phyloP scores from a whole-genome alignment of 306 rosid genomes.

The Lathyrus sativus region DNA sequence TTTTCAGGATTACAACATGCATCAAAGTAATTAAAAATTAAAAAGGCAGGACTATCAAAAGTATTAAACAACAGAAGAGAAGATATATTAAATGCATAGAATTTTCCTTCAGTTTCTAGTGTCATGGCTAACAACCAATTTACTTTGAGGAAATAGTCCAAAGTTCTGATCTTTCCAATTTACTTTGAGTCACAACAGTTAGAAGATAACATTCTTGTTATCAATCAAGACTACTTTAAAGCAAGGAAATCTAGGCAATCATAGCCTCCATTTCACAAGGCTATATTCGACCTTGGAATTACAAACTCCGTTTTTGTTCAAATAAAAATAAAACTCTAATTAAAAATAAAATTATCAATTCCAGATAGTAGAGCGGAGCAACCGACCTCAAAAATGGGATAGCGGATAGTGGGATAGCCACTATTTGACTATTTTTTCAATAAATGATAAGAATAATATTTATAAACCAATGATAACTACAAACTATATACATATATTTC shows the following conservation, averaged over 20 bases:
- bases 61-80: conserved; percentile 28
- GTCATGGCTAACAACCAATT: conserved; percentile 26
- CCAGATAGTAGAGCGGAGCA: too few relatives aligned
- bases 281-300: background rate
- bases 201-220: background rate
- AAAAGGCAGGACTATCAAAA: conserved; percentile 16
- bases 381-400: too few relatives aligned
- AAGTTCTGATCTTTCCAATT: conserved; percentile 28
- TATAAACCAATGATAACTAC: too few relatives aligned
- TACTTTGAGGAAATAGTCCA: background rate
- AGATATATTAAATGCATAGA: conserved; percentile 17
- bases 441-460: too few relatives aligned
- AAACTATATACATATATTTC: too few relatives aligned
- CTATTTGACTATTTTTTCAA: too few relatives aligned
- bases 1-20: conserved; percentile 15
- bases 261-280: conserved; percentile 4
- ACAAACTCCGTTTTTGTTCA: conserved; percentile 1
- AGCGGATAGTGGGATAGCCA: too few relatives aligned
- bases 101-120: conserved; percentile 7
- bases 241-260: conserved; percentile 23
- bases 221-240: conserved; percentile 18
- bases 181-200: conserved; percentile 7
- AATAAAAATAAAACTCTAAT: conserved; percentile 4
- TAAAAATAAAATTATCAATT: background rate
- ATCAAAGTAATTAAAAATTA: conserved; percentile 24